Evolutionary conservation across 192 early-diverging fungal genomes (phyloP).

Genomic region (Diversispora epigaea): DNA sequence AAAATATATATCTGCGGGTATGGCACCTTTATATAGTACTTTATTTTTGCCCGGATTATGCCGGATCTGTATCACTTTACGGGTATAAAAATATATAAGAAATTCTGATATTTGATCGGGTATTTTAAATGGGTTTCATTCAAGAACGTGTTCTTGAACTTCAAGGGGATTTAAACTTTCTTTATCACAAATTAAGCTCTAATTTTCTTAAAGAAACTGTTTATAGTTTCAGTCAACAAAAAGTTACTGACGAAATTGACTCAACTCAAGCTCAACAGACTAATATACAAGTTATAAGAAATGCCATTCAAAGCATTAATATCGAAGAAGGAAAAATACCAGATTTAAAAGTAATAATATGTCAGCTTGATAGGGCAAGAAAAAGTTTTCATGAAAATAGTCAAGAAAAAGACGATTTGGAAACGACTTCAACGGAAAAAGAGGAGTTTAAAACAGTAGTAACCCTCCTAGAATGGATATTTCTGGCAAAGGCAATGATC

Average conservation of each 20-base stretch:
- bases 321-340: neutral
- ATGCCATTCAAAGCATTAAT: neutral
- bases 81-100: too few relatives aligned
- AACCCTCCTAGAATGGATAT: slow-evolving; percentile 42
- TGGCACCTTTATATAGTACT: neutral
- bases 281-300: neutral
- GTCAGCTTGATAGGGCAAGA: neutral
- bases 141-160: slow-evolving; percentile 8
- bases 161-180: neutral
- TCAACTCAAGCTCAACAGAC: neutral
- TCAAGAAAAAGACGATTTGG: neutral
- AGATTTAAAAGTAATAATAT: neutral
- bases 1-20: neutral
- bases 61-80: too few relatives aligned
- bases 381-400: neutral
- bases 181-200: neutral
- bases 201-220: slow-evolving; percentile 1
- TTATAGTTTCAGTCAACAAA: neutral
- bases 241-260: neutral
- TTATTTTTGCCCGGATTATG: neutral
- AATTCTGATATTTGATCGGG: neutral
- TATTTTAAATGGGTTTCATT: neutral
- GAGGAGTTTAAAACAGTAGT: slow-evolving; percentile 7
- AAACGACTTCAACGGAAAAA: neutral
- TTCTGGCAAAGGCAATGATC: slow-evolving; percentile 51